Evolutionary conservation across 352 stramenopile genomes (phyloP), one percentile per base, ranked within the genome.

Genomic region (Globisporangium solare): DNA sequence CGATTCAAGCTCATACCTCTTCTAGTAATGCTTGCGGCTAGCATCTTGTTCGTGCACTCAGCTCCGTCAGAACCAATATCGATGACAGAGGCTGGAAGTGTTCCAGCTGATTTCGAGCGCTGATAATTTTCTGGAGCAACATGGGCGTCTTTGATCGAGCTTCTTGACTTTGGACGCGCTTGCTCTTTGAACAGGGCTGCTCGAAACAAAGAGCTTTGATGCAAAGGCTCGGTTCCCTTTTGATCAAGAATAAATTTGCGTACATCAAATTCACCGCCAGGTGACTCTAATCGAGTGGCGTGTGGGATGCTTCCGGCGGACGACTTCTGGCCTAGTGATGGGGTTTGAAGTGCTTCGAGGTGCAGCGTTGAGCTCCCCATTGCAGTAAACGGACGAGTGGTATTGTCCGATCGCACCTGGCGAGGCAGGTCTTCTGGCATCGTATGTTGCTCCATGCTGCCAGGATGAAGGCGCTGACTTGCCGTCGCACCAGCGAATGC

Each of bases 241-340:
- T 92, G 78, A 35, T 88, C 64, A 3, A 89, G 48, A 3, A 89
- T 54, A 42, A 89, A 88, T 46, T 81, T 77, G 50, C 64, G 73
- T 22, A 88, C 77, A 24, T 89, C 71, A 22, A 89, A 89, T 22
- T 84, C 73, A 13, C 58, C 49, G 14, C 52, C 39, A 15, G 40
- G 14, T 6, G 53, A 6, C 15, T 65, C 35, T 37, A 52, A n/a
- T 0, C 32, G 35, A 17, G 7, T 27, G 21, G 7, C 6, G 2
- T 51, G 54, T 1, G 17, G 24, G 21, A 18, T 1, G 2, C 42
- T 20, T 37, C 20, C 56, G 3, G 60, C 32, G 15, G 53, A 15
- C 54, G 43, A n/a, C 31, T 43, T 51, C 17, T 35, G 64, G 27
- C 13, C 49, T 4, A 40, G 32, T 22, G 40, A 24, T 3, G 21